These are phyloP conservation scores for Arachis monticola DNA, from an alignment of 331 rosid species.

Conservation along the genomic window DNA sequence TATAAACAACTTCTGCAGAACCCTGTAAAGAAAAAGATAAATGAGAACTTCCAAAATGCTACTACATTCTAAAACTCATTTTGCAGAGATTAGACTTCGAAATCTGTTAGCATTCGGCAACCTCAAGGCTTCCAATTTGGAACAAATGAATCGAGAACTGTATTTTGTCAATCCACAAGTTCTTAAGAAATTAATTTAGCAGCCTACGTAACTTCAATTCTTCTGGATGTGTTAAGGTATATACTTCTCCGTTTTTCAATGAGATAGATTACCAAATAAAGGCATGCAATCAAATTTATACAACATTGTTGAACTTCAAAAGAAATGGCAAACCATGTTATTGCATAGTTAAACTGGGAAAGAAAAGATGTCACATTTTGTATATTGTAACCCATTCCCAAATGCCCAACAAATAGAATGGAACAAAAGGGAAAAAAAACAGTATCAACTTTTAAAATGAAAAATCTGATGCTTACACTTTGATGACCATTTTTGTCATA, in stretches of 20 bases:
- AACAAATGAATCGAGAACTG: not conserved
- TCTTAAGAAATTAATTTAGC: not conserved
- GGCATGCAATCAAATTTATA: too few species aligned
- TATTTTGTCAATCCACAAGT: not conserved
- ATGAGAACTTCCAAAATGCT: not conserved
- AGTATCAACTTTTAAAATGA: not conserved
- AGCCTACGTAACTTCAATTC: not conserved
- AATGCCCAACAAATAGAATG: too few species aligned
- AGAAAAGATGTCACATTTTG: too few species aligned
- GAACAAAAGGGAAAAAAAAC: not conserved
- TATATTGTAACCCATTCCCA: too few species aligned
- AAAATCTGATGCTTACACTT: conserved; percentile 54
- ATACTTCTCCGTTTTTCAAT: not conserved
- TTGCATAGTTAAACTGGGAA: too few species aligned
- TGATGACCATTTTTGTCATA: conserved; percentile 87
- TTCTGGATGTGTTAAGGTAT: not conserved
- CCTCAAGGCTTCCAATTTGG: not conserved
- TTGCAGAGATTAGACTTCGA: not conserved
- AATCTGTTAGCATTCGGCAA: not conserved
- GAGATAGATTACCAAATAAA: too few species aligned
- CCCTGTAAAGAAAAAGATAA: conserved; percentile 58
- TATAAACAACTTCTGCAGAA: conserved; percentile 93
- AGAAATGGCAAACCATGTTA: too few species aligned
- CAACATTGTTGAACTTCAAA: too few species aligned
- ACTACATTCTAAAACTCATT: not conserved